Base-by-base conservation (phyloP, 441 rosid genomes). In the Eugenia klotzschiana region DNA sequence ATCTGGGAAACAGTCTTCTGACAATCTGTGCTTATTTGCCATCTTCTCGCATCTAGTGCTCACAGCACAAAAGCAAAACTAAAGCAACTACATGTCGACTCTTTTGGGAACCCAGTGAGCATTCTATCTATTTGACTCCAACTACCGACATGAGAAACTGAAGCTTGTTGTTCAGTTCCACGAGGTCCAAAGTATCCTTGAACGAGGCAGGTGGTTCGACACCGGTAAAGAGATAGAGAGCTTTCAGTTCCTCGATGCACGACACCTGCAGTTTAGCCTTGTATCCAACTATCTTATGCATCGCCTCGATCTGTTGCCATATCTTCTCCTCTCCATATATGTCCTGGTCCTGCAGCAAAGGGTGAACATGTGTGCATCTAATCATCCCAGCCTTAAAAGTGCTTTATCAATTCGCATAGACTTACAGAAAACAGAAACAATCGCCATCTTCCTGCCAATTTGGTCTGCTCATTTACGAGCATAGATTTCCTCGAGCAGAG, bases 181-280 rank as follows among this genome's bases (percentile, higher is more conserved):
- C 91, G 55, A 90, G 84, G 79, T 91, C 91, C 23, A 85, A 84
- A 23, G 87, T 82, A 55, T 92, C 86, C 74, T 88, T 85, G 82
- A 90, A 84, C 3, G 90, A 85, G 80, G 89, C 85, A 8, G 95
- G 93, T 5, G 92, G 96, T 85, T 92, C 91, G 1, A 95, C 89
- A 46, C 98, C 98, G 0, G 94, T 91, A 85, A 94, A 94, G 33
- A 91, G 58, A 79, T 92, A 96, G 8, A 96, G 91, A 33, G 94
- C 93, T 82, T 89, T 89, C 22, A 95, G 84, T 83, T 95, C 99
- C 84, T 91, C 95, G 0, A 86, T 57, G 83, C 89, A 92, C 0
- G 90, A 91, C 12, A 83, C 85, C n/a, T 87, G 86, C 41, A 82
- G 85, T 49, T 89, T 84, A 50, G 85, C 88, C 80, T 86, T 88